These are phyloP conservation scores for Nannochloropsis gaditana DNA, from an alignment of 108 stramenopile species.

Conservation along the genomic window DNA sequence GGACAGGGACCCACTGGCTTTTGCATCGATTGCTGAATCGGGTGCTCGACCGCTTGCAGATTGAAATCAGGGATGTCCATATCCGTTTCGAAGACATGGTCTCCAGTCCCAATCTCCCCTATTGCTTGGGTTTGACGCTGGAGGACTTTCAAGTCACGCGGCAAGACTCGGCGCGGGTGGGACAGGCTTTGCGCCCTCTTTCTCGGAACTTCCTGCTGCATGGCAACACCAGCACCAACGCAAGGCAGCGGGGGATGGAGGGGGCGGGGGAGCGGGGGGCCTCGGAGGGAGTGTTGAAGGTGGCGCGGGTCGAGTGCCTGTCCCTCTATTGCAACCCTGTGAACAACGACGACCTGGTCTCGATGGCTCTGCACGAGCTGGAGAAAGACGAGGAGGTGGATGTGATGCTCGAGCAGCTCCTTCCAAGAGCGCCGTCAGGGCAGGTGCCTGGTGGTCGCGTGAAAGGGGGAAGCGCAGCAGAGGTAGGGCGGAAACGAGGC, in stretches of 20 bases:
- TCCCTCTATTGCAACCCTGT: neutral
- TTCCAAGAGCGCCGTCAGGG: neutral
- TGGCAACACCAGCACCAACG: neutral
- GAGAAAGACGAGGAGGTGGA: conserved; percentile 7
- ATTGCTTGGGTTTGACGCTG: conserved; percentile 59
- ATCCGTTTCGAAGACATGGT: conserved; percentile 62
- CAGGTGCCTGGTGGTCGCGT: neutral
- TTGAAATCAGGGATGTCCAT: conserved; percentile 64
- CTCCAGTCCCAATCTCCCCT: conserved; percentile 55
- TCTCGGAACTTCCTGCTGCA: neutral
- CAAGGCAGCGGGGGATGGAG: neutral
- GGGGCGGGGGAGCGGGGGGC: neutral
- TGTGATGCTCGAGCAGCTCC: neutral
- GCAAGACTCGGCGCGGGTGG: neutral
- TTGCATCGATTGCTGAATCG: conserved; percentile 57
- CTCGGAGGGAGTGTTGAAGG: neutral
- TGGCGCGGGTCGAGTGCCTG: neutral
- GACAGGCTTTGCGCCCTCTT: neutral
- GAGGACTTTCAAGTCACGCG: conserved; percentile 60
- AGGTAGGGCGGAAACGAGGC: neutral
- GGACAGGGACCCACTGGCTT: conserved; percentile 33
- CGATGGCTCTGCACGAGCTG: conserved; percentile 19
- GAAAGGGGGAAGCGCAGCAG: neutral
- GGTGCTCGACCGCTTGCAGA: conserved; percentile 57
- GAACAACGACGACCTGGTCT: conserved; percentile 1